Conservation (phyloP, 1,139 yeast genomes). For the Hanseniaspora uvarum region DNA sequence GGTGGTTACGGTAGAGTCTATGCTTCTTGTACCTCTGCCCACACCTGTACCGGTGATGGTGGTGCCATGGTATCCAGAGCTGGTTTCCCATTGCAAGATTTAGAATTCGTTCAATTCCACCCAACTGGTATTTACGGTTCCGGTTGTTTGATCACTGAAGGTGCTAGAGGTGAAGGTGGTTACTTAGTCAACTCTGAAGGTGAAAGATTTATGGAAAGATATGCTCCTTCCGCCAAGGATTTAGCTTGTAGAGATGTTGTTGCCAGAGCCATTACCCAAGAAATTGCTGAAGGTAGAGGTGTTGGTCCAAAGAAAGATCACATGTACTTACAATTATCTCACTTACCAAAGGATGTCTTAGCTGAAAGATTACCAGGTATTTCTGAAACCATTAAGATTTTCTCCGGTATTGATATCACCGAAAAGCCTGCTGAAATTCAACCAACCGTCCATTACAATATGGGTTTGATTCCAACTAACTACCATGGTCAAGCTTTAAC, state of each 20-base stretch:
- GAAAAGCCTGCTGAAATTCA: constrained; percentile 98
- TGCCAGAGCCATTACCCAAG: constrained; percentile 96
- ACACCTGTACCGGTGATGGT: constrained; percentile 99
- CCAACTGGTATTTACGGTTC: constrained; percentile 99
- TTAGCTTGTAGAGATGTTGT: constrained; percentile 98
- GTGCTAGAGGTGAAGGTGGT: constrained; percentile 99
- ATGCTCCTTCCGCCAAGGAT: constrained; percentile 98
- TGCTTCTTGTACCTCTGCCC: constrained; percentile 98
- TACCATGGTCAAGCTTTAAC: constrained; percentile 93
- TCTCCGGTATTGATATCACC: constrained; percentile 98
- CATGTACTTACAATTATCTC: constrained; percentile 87
- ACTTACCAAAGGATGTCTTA: constrained; percentile 82
- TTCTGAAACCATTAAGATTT: constrained; percentile 95
- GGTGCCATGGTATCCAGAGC: constrained; percentile 97
- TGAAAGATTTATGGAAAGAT: constrained; percentile 99
- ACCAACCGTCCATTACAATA: constrained; percentile 97
- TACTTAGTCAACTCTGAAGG: constrained; percentile 91
- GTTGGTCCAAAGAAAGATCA: constrained; percentile 95
- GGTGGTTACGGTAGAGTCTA: constrained; percentile 99
- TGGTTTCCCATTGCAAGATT: constrained; percentile 92
- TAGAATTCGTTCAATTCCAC: constrained; percentile 97
- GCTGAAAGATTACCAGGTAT: constrained; percentile 98
- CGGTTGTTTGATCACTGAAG: constrained; percentile 96
- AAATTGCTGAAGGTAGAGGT: constrained; percentile 98
- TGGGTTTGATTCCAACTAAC: constrained; percentile 99